Base-by-base conservation (phyloP, 305 asterid species). In the Striga hermonthica region DNA sequence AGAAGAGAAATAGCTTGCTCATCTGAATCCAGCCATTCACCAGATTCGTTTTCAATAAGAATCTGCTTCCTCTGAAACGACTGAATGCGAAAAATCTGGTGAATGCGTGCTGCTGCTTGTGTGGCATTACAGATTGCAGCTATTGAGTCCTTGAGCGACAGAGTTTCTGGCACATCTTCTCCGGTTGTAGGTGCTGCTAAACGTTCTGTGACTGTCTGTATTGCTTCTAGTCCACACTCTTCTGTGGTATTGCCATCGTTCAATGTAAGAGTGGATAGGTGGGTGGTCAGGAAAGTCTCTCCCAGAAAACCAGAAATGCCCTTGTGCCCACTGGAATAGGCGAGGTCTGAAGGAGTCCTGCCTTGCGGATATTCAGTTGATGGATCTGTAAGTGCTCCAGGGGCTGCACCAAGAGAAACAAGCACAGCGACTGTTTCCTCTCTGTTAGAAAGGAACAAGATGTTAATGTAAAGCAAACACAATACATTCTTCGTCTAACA, bases 301-400 rank as follows among this genome's bases (percentile, higher is more conserved):
- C 92, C 97, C 69, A 93, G 90, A 72, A 80, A 93, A 67, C 99
- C 99, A 68, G 97, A 82, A 67, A 93, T 93, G 60, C 97, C 99
- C 85, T 93, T 93, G 79, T 93, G 94, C 47, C 97, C 96, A 75
- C 80, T 78, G 63, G 80, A 78, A 66, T 97, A 86, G 71, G 96
- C 97, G 75, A 93, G 84, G 66, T 93, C 97, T 34, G 95, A 94
- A 44, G 99, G 99, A 62, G 95, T 85, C 79, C 82, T 82, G 55
- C 85, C 84, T 71, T 64, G 69, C 35, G 90, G 95, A 80, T 78
- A 70, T 74, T 88, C 87, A 53, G 88, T 80, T 72, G 88, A 78
- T 45, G 97, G 99, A 71, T 88, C 94, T 7, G 96, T 82, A 65
- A 84, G 57, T 14, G 90, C 82, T 71, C 96, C 95, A 76, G 97